Evolutionary conservation across 768 basidiomycete genomes (phyloP).

Genomic region (Lactarius psammicola): DNA sequence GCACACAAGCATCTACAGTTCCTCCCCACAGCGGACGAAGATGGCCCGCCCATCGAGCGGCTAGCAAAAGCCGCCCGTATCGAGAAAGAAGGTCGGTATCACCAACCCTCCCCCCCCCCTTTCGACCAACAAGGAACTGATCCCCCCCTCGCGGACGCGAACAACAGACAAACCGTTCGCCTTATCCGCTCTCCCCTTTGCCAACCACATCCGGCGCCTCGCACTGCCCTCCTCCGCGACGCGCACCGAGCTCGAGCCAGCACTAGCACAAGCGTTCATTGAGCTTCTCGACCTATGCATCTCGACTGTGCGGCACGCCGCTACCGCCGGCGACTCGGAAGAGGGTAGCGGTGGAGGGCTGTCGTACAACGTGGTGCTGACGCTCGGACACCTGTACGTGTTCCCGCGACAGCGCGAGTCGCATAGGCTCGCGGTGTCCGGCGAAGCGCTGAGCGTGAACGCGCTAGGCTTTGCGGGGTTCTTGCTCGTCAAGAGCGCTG

Average conservation of each 20-base stretch:
- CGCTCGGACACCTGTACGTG: conserved; percentile 79
- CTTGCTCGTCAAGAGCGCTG: conserved; percentile 81
- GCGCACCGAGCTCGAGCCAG: conserved; percentile 47
- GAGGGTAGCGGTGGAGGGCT: conserved; percentile 46
- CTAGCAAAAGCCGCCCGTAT: conserved; percentile 58
- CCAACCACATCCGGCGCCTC: conserved; percentile 71
- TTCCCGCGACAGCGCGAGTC: conserved; percentile 73
- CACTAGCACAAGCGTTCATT: conserved; percentile 62
- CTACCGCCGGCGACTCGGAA: conserved; percentile 40
- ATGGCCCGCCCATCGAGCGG: conserved; percentile 75
- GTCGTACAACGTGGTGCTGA: conserved; percentile 83
- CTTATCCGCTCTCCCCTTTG: conserved; percentile 65
- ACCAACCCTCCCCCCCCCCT: background rate
- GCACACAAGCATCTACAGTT: conserved; percentile 91
- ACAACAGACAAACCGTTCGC: conserved; percentile 75
- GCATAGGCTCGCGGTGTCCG: conserved; percentile 51
- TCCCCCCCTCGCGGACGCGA: conserved; percentile 6
- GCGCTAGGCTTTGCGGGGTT: conserved; percentile 88
- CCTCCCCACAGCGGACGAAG: conserved; percentile 55
- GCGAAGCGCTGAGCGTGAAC: conserved; percentile 71
- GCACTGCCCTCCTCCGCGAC: conserved; percentile 36
- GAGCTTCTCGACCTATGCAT: conserved; percentile 74
- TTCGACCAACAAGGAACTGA: background rate
- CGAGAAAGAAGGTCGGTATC: conserved; percentile 52
- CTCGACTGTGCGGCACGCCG: conserved; percentile 66